Evolutionary conservation across 768 basidiomycete species (phyloP).

Genomic region (Megacollybia marginata): DNA sequence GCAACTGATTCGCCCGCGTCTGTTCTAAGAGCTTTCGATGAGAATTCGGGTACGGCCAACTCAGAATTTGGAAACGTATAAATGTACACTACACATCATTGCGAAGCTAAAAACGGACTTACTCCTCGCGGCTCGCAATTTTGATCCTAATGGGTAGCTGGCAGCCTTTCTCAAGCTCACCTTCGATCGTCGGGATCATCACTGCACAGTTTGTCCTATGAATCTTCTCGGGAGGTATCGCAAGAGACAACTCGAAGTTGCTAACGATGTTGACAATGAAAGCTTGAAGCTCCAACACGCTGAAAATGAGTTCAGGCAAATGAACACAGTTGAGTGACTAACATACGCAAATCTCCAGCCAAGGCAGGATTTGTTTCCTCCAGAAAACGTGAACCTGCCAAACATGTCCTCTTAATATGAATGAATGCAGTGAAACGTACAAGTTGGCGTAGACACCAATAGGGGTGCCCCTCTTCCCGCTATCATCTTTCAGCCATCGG

Average conservation of each 20-base stretch:
- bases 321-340: constrained; percentile 1
- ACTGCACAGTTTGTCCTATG: not conserved
- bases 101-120: no score
- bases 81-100: no score
- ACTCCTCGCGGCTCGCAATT: not conserved
- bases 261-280: constrained; percentile 32
- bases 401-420: not conserved
- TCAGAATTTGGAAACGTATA: no score
- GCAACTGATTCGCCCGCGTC: no score
- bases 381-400: constrained; percentile 5
- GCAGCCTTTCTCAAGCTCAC: not conserved
- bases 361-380: not conserved
- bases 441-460: constrained; percentile 16
- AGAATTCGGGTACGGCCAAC: no score
- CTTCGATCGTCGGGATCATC: constrained; percentile 1
- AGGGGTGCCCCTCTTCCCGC: constrained; percentile 10
- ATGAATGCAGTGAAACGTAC: constrained; percentile 5
- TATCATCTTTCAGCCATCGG: constrained; percentile 26
- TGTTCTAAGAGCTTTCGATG: no score
- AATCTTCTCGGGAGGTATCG: constrained; percentile 3
- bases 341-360: constrained; percentile 14
- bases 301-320: constrained; percentile 5
- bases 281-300: constrained; percentile 31
- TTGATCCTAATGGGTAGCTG: constrained; percentile 1
- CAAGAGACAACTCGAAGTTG: constrained; percentile 31